These are phyloP conservation scores for Lonicera japonica DNA, from an alignment of 129 eudicot species.

Conservation along the genomic window DNA sequence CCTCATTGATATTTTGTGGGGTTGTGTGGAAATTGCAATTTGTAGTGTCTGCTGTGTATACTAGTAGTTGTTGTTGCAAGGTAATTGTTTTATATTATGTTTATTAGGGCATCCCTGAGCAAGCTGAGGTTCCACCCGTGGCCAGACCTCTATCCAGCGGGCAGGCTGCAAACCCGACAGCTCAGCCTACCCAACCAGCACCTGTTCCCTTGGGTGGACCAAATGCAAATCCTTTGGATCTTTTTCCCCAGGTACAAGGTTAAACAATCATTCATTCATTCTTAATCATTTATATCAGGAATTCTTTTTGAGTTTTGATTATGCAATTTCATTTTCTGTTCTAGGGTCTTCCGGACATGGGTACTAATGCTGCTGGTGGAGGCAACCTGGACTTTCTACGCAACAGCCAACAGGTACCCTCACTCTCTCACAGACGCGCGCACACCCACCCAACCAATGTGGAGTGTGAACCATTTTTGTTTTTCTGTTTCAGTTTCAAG, in stretches of 20 bases:
- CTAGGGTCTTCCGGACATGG: conserved; percentile 82
- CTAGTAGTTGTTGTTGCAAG: background rate
- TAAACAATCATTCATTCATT: background rate
- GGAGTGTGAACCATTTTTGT: background rate
- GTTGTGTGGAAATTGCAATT: no score
- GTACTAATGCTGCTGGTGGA: conserved; percentile 63
- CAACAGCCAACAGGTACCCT: conserved; percentile 63
- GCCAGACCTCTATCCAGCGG: conserved; percentile 38
- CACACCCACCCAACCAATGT: background rate
- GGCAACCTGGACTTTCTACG: conserved; percentile 84
- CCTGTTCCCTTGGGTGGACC: conserved; percentile 67
- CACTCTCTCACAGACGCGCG: no score
- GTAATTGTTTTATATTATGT: background rate
- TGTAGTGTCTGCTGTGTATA: no score
- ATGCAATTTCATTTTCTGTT: conserved; percentile 5
- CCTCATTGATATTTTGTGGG: no score
- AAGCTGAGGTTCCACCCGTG: conserved; percentile 71
- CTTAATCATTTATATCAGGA: background rate
- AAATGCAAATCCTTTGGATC: conserved; percentile 79
- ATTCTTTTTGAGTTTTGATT: background rate
- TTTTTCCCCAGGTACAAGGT: conserved; percentile 89
- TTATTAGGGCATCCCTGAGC: conserved; percentile 80
- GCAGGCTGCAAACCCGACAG: conserved; percentile 48
- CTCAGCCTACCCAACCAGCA: conserved; percentile 54
- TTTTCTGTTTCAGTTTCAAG: conserved; percentile 64